Percentiles rank a stretch among this genome's conserved stretches.
These are phyloP conservation scores for Aspergillus oerlinghausenensis DNA, from an alignment of 2,329 filamentous ascomycete species.

Conservation along the genomic window DNA sequence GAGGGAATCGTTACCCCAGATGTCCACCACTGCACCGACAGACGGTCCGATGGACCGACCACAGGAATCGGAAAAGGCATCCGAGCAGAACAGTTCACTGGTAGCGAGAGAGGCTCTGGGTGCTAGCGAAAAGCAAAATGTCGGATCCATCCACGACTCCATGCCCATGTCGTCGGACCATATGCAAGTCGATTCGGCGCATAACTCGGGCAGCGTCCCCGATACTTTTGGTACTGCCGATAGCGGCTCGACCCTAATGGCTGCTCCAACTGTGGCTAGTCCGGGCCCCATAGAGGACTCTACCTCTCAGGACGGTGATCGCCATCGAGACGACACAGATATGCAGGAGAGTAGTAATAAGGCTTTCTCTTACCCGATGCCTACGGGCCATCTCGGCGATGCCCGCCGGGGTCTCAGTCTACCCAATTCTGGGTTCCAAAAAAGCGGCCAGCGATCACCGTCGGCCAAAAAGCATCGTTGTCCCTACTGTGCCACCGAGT, in stretches of 20 bases:
- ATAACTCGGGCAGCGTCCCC: constrained; percentile 48
- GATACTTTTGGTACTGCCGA: constrained; percentile 49
- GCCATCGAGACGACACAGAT: constrained; percentile 34
- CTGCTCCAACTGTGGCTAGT: constrained; percentile 46
- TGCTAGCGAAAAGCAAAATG: constrained; percentile 32
- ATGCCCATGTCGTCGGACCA: constrained; percentile 46
- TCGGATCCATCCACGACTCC: constrained; percentile 43
- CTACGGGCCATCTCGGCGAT: constrained; percentile 47
- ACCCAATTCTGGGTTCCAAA: constrained; percentile 51
- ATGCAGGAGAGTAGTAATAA: constrained; percentile 46
- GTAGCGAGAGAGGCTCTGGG: constrained; percentile 40
- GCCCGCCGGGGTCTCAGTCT: constrained; percentile 57
- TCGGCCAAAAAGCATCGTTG: constrained; percentile 91
- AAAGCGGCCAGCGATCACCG: constrained; percentile 62
- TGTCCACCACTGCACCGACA: constrained; percentile 52
- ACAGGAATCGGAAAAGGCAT: constrained; percentile 28
- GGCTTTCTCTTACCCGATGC: constrained; percentile 61
- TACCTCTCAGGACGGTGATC: constrained; percentile 39
- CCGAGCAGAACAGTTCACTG: constrained; percentile 35
- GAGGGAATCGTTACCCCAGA: constrained; percentile 33
- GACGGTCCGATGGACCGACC: constrained; percentile 41
- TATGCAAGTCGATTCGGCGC: constrained; percentile 45
- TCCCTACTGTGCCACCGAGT: constrained; percentile 92
- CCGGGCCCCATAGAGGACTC: constrained; percentile 44
- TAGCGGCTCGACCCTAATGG: constrained; percentile 48